Evolutionary conservation across 75 land plant genomes (phyloP).

Genomic region (Cunninghamia lanceolata): DNA sequence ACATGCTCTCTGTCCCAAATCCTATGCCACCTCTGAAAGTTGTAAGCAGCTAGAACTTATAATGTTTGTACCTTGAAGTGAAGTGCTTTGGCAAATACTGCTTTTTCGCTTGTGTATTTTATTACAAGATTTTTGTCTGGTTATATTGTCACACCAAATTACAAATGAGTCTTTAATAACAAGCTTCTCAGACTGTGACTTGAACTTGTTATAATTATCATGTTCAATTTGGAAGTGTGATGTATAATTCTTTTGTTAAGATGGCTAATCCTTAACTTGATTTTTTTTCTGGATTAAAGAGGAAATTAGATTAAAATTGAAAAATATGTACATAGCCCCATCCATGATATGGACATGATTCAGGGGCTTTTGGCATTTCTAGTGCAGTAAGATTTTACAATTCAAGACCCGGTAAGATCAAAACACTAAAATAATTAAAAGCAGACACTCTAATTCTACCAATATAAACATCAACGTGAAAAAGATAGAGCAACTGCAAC

Average conservation of each 20-base stretch:
- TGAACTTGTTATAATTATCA: neutral
- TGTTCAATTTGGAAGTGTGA: neutral
- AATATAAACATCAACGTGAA: too few relatives aligned
- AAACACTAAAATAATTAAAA: too few relatives aligned
- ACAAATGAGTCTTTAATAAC: neutral
- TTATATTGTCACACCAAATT: neutral
- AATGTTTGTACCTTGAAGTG: neutral
- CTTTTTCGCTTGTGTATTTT: neutral
- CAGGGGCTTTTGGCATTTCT: too few relatives aligned
- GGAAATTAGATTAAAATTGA: too few relatives aligned
- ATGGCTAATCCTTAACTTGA: too few relatives aligned
- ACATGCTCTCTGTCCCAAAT: constrained; percentile 86
- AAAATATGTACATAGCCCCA: too few relatives aligned
- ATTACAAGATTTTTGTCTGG: neutral
- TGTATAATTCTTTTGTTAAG: neutral
- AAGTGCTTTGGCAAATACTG: neutral
- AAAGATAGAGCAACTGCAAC: too few relatives aligned
- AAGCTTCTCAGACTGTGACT: neutral
- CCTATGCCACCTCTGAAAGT: constrained; percentile 64
- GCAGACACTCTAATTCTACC: too few relatives aligned
- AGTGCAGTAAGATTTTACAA: too few relatives aligned
- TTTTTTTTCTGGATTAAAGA: too few relatives aligned
- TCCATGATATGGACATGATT: too few relatives aligned
- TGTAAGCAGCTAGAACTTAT: constrained; percentile 37
- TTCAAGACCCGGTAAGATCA: too few relatives aligned